Conservation (phyloP, 495 filamentous ascomycete species). For the Neurospora sp. region DNA sequence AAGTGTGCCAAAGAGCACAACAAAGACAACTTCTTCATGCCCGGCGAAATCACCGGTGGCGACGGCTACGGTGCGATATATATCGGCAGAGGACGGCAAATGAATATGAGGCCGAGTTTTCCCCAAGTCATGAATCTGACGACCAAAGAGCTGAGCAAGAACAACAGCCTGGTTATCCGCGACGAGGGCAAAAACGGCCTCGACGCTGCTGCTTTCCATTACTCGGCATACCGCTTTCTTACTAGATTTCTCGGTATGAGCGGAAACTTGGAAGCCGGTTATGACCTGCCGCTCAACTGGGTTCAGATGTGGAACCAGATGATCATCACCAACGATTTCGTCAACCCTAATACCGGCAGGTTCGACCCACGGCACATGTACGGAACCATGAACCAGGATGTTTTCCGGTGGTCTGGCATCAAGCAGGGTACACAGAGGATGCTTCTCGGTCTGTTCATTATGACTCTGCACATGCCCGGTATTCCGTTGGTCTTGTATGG, state of each 20-base stretch:
- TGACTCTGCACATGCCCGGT: slow-evolving; percentile 54
- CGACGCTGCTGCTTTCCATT: slow-evolving; percentile 61
- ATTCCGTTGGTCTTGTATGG: slow-evolving; percentile 58
- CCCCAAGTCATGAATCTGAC: slow-evolving; percentile 33
- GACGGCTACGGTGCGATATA: slow-evolving; percentile 55
- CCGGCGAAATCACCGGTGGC: slow-evolving; percentile 55
- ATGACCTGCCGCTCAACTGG: slow-evolving; percentile 51
- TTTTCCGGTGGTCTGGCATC: slow-evolving; percentile 63
- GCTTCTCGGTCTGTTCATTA: slow-evolving; percentile 53
- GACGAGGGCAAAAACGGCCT: slow-evolving; percentile 42
- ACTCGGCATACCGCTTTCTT: slow-evolving; percentile 57
- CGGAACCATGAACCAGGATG: slow-evolving; percentile 61
- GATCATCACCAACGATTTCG: slow-evolving; percentile 51
- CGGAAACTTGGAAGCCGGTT: slow-evolving; percentile 50
- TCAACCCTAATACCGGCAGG: slow-evolving; percentile 55
- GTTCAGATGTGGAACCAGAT: slow-evolving; percentile 52
- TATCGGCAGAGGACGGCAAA: slow-evolving; percentile 50
- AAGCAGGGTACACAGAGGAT: slow-evolving; percentile 50
- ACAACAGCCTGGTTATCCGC: slow-evolving; percentile 29
- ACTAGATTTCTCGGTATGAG: slow-evolving; percentile 58
- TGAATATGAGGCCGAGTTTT: slow-evolving; percentile 29
- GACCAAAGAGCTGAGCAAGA: slow-evolving; percentile 36
- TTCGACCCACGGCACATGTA: slow-evolving; percentile 66
- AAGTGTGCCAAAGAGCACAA: slow-evolving; percentile 46
- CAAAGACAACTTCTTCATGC: slow-evolving; percentile 57